Evolutionary conservation across 768 basidiomycete species (phyloP).

Genomic region (Trametes maxima): DNA sequence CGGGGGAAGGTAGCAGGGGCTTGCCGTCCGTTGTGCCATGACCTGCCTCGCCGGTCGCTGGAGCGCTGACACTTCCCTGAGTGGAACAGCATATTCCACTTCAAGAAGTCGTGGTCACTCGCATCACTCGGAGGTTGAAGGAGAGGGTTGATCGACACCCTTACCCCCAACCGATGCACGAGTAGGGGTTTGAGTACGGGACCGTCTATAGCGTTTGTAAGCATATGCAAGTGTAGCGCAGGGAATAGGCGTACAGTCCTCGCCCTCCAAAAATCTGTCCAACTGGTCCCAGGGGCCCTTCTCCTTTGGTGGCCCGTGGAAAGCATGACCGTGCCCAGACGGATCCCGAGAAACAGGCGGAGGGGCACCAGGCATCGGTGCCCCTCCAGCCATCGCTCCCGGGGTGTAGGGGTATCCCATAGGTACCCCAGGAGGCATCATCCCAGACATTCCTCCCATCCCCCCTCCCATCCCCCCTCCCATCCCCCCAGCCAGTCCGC

Average conservation of each 20-base stretch:
- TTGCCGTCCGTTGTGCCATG: slow-evolving; percentile 67
- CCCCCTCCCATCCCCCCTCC: slow-evolving; percentile 5
- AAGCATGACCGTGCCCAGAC: not conserved
- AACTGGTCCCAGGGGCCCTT: slow-evolving; percentile 30
- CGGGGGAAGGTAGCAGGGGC: slow-evolving; percentile 71
- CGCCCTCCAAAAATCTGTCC: slow-evolving; percentile 43
- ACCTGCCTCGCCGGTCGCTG: slow-evolving; percentile 56
- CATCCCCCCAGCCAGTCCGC: slow-evolving; percentile 10
- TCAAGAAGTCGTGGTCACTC: slow-evolving; percentile 49
- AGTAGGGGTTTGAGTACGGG: slow-evolving; percentile 70
- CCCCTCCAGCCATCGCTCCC: slow-evolving; percentile 1
- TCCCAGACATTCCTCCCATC: slow-evolving; percentile 18
- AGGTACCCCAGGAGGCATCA: slow-evolving; percentile 25
- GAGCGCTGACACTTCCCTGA: slow-evolving; percentile 64
- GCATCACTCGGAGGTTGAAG: slow-evolving; percentile 47
- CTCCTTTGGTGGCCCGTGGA: slow-evolving; percentile 7
- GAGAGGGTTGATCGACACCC: slow-evolving; percentile 61
- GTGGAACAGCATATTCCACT: slow-evolving; percentile 76
- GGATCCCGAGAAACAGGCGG: not conserved
- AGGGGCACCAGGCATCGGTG: slow-evolving; percentile 8
- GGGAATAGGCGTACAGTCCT: slow-evolving; percentile 40
- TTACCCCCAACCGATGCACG: slow-evolving; percentile 49
- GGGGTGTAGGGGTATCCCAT: slow-evolving; percentile 17
- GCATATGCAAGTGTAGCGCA: not conserved
- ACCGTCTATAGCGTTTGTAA: slow-evolving; percentile 48